Base-by-base conservation (phyloP, 2,329 filamentous ascomycete genomes). In the Emergomyces orientalis region DNA sequence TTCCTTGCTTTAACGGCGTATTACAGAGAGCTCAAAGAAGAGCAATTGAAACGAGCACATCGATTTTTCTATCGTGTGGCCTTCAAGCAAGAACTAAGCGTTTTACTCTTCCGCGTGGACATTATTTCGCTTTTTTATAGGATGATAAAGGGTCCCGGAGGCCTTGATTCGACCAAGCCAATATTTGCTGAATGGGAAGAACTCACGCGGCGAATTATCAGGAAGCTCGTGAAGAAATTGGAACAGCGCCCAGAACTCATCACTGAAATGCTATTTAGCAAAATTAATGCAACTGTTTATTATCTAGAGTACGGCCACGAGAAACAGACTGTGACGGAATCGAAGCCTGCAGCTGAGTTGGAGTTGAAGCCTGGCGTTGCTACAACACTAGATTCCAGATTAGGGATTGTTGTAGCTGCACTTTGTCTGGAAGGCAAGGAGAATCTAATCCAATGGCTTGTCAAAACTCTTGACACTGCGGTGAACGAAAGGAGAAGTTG, bases 181-280 rank as follows among this genome's bases (percentile, higher is more conserved):
- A 82, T 84, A 64, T 96, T 84, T 77, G 89, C 86, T 69, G 94
- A 99, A 69, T 97, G 93, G 91, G 88, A 96, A 71, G 90, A 96
- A 69, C 81, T 99, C 43, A 84, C 90, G 4, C 88, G 87, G 73
- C 92, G 97, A 70, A 82, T 97, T 47, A 83, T 97, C 67, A 86
- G 88, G 68, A 88, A 87, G 70, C 88, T 93, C 66, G 82, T 90
- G 62, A 91, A 89, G 71, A 96, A 94, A 76, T 82, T 97, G 1
- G 84, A 94, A 65, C 86, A 96, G 68, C 84, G 91, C 52, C 91
- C 91, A 0, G 90, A 93, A 65, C 80, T 97, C 49, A 83, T 96
- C 59, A 88, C 95, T 0, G 94, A 99, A 76, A 85, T 99, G 82
- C 81, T 99, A 17, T 99, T 99, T 75, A 96, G 90, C 74, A 99